Percentiles rank a stretch among this genome's conserved stretches.
Conservation (phyloP, 441 rosid genomes). For the Gossypium schwendimanii region DNA sequence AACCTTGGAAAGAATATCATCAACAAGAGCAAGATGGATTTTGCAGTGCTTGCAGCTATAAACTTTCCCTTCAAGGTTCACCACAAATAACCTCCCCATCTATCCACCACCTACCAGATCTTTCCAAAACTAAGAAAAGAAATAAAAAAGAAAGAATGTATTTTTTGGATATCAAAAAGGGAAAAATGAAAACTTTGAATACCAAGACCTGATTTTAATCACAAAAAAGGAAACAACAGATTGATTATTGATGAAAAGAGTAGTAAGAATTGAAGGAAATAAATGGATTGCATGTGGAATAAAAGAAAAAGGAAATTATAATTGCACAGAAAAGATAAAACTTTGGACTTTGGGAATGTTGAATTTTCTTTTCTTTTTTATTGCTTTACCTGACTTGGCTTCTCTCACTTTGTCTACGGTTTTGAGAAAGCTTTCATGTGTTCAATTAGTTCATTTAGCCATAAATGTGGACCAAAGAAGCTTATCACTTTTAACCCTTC, state of each 20-base stretch:
- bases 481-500: not conserved
- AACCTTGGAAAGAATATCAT: conserved; percentile 84
- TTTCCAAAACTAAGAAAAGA: not conserved
- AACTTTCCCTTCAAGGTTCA: conserved; percentile 82
- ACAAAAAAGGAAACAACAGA: not conserved
- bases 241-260: not conserved
- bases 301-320: not conserved
- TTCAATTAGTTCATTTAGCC: not conserved
- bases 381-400: not conserved
- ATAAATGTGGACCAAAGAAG: not conserved
- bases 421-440: not conserved
- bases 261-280: not conserved
- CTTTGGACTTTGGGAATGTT: not conserved
- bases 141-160: not conserved
- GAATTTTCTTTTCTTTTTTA: not conserved
- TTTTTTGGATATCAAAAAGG: not conserved
- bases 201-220: not conserved
- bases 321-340: not conserved
- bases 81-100: conserved; percentile 89
- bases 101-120: conserved; percentile 24
- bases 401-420: not conserved
- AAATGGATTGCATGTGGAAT: not conserved
- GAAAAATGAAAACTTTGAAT: conserved; percentile 1
- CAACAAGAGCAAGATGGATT: conserved; percentile 74
- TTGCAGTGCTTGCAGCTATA: conserved; percentile 92